phyloP scores from a whole-genome alignment of 2,329 filamentous ascomycete genomes.

The Calonectria pseudoreteaudii region DNA sequence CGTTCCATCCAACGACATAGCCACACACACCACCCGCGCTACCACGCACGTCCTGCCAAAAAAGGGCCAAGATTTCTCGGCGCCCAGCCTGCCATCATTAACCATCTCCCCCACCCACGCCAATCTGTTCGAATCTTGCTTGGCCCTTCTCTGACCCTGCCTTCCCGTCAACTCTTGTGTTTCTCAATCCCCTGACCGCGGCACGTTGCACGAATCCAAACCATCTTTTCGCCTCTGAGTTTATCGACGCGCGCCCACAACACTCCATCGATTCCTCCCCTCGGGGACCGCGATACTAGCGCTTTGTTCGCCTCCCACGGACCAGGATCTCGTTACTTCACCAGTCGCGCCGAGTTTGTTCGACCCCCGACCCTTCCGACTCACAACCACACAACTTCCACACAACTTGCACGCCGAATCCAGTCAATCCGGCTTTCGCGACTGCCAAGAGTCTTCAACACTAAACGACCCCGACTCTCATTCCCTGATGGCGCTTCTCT shows the following conservation, averaged over 20 bases:
- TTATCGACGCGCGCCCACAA: constrained; percentile 20
- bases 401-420: constrained; percentile 11
- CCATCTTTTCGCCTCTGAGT: constrained; percentile 11
- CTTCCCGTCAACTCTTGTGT: not conserved
- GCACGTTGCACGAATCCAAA: constrained; percentile 34
- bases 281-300: constrained; percentile 5
- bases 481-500: constrained; percentile 38
- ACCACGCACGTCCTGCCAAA: constrained; percentile 8
- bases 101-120: constrained; percentile 23
- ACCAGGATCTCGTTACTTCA: not conserved
- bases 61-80: constrained; percentile 24
- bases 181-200: constrained; percentile 24
- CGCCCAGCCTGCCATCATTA: constrained; percentile 28
- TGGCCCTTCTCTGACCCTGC: not conserved
- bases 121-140: constrained; percentile 11
- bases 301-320: not conserved
- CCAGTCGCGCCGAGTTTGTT: not conserved
- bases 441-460: constrained; percentile 1
- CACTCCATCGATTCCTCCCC: not conserved
- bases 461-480: not conserved
- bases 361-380: not conserved
- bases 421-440: not conserved
- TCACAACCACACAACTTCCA: not conserved
- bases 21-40: constrained; percentile 2
- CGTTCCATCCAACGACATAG: constrained; percentile 5